Evolutionary conservation across 2,329 filamentous ascomycete genomes (phyloP), one percentile per base, ranked within the genome.

Genomic region (Tolypocladium paradoxum): DNA sequence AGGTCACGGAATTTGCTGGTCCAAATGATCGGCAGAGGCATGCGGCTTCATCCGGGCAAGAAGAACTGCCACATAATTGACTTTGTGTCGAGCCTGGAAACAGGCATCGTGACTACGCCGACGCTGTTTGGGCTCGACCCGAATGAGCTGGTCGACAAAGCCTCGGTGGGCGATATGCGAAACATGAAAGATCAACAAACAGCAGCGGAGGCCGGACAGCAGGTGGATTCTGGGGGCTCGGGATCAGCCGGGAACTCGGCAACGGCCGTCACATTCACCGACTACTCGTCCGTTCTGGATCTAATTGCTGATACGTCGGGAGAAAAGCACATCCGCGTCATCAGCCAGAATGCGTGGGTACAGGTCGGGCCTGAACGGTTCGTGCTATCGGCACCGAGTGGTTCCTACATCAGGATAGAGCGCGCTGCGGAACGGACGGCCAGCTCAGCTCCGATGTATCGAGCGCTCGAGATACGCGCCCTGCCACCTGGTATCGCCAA

Each of bases 21-120:
- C 1, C 93, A 99, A 69, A 99, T 99, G 93, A 96, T 99, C 56
- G 93, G 93, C 0, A 81, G 93, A 61, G 93, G 93, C 5, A 88
- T 99, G 82, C 83, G 93, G 43, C 72, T 96, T 38, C 79, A 89
- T 65, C 76, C 84, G 1, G 87, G 81, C 14, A 99, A 99, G 69
- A 73, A 84, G 38, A 82, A 97, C 64, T 99, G 93, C 61, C 93
- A 97, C 66, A 77, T 99, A 55, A 95, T 99, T 62, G 93, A 99
- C 68, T 90, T 99, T 83, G 93, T 97, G 0, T 87, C 91, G 0
- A 90, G 84, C 37, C 73, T 97, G 24, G 83, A 84, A 50, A 87
- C 84, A 0, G 93, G 93, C 5, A 88, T 99, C 50, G 81, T 96
- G 3, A 95, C 90, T 0, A 90, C 89, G 0, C 92, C 93, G 0